phyloP scores from a whole-genome alignment of 179 eudicot genomes.

The Amaranthus tricolor region DNA sequence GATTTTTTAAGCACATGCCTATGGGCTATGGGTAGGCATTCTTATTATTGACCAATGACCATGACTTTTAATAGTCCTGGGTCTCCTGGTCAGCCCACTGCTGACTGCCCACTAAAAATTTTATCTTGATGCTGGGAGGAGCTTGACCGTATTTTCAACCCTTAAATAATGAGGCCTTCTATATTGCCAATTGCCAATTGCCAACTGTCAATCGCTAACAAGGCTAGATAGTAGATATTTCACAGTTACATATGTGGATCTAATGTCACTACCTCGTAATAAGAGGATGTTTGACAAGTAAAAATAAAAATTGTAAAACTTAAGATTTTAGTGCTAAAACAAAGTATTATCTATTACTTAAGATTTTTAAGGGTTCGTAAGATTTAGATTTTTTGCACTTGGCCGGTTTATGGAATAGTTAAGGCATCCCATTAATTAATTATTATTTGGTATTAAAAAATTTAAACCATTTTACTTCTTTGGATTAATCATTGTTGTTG shows the following conservation, averaged over 20 bases:
- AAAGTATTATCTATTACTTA: no score
- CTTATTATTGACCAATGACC: slow-evolving; percentile 27
- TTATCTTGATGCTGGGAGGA: slow-evolving; percentile 50
- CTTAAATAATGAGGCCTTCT: slow-evolving; percentile 60
- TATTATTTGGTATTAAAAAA: no score
- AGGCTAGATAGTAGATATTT: slow-evolving; percentile 44
- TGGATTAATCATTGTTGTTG: no score
- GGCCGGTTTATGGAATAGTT: no score
- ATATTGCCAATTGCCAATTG: slow-evolving; percentile 45
- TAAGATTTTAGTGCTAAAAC: no score
- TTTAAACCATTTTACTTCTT: no score
- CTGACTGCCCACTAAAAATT: background rate
- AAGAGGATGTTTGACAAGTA: no score
- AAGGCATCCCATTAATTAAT: no score
- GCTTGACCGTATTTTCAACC: slow-evolving; percentile 60
- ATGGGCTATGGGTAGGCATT: slow-evolving; percentile 14
- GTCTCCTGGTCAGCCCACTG: slow-evolving; percentile 42
- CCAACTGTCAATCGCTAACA: no score
- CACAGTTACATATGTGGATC: slow-evolving; percentile 36
- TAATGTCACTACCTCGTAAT: slow-evolving; percentile 16
- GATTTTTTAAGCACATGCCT: slow-evolving; percentile 25
- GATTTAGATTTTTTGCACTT: no score
- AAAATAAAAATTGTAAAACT: no score
- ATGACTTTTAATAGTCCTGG: slow-evolving; percentile 36
- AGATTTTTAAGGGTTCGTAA: no score